phyloP scores from a whole-genome alignment of 176 grass and related monocot genomes.

The sorghum (Sorghum bicolor) region DNA sequence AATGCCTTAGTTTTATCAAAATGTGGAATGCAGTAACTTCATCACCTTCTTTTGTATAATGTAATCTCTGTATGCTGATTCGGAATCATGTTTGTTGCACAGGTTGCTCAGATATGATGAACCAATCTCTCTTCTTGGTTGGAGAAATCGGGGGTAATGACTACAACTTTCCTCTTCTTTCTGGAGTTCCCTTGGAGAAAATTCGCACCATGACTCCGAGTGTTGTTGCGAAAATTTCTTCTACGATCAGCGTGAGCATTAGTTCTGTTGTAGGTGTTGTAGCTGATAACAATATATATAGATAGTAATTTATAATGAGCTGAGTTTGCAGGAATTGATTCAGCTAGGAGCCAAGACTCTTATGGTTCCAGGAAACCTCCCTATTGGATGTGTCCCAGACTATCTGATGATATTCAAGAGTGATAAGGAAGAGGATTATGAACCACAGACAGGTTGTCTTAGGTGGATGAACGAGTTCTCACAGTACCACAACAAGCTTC shows the following conservation, averaged over 20 bases:
- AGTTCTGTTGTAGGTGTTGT: background rate
- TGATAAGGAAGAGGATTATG: slow-evolving; percentile 59
- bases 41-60: background rate
- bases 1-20: background rate
- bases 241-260: slow-evolving; percentile 49
- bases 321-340: slow-evolving; percentile 67
- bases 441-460: slow-evolving; percentile 71
- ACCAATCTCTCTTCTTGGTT: slow-evolving; percentile 64
- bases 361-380: slow-evolving; percentile 79
- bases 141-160: slow-evolving; percentile 98
- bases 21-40: background rate
- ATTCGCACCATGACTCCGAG: slow-evolving; percentile 57
- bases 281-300: background rate
- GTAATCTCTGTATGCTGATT: background rate
- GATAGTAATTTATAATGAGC: background rate
- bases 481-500: slow-evolving; percentile 62
- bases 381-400: slow-evolving; percentile 65
- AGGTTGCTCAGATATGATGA: slow-evolving; percentile 44
- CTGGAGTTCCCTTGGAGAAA: slow-evolving; percentile 36
- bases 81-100: background rate
- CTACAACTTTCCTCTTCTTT: slow-evolving; percentile 66
- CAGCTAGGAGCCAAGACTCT: slow-evolving; percentile 63
- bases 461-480: slow-evolving; percentile 81
- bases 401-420: slow-evolving; percentile 69
- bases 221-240: slow-evolving; percentile 62